Conservation (phyloP, 257 asterid species). For the Solanum rostratum region DNA sequence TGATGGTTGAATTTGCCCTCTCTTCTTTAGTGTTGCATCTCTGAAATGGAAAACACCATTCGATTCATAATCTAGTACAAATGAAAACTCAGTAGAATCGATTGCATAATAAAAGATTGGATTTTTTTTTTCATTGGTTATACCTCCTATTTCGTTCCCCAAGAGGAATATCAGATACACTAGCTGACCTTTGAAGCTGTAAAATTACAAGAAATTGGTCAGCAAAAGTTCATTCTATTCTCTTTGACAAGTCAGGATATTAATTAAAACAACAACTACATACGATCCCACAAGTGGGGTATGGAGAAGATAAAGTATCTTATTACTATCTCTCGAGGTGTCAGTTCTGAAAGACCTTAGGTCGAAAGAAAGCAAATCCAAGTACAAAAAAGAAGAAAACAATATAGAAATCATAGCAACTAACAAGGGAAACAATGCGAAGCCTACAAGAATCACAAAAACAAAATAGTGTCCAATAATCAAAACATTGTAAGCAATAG, state of each 20-base stretch:
- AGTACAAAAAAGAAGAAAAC: too few relatives aligned
- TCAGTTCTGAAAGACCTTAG: too few relatives aligned
- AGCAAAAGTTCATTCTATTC: not conserved
- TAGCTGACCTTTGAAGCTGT: constrained; percentile 52
- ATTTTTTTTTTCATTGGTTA: not conserved
- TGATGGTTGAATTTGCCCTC: constrained; percentile 40
- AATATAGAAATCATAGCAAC: too few relatives aligned
- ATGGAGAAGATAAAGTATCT: too few relatives aligned
- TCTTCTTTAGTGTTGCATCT: constrained; percentile 66
- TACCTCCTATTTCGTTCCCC: constrained; percentile 65
- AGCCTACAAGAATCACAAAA: too few relatives aligned
- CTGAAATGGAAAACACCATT: constrained; percentile 25
- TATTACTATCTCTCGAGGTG: too few relatives aligned
- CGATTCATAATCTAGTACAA: not conserved
- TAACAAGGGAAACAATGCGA: too few relatives aligned
- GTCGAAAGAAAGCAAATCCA: too few relatives aligned
- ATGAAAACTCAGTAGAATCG: not conserved
- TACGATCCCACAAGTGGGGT: too few relatives aligned
- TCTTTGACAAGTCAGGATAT: not conserved
- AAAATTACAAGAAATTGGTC: not conserved
- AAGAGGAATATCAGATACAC: constrained; percentile 50
- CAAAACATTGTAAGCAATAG: too few relatives aligned
- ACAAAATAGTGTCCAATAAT: too few relatives aligned
- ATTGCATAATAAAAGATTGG: not conserved
- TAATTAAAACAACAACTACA: not conserved